Evolutionary conservation across 371 early-diverging fungal genomes (phyloP), one percentile per base, ranked within the genome.

Genomic region (Mortierella sp.): DNA sequence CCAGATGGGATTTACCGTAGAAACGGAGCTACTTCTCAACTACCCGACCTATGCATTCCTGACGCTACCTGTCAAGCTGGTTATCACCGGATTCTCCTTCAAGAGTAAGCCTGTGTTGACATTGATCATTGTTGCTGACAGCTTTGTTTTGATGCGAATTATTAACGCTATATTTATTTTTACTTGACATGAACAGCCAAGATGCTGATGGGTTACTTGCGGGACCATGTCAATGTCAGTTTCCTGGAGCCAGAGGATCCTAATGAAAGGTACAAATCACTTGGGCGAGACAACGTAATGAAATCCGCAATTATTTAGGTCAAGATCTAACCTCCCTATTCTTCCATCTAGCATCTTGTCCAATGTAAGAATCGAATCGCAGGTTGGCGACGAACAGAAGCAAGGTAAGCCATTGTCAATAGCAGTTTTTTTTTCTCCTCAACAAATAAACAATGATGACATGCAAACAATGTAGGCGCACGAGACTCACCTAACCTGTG

Each of bases 21-120:
- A 92, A 64, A 97, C 97, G 0, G 96, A 96, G 84, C 86, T 98
- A 73, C 92, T 96, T 55, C 94, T 98, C 86, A 97, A 98, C 86
- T 97, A 98, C 78, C 98, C 98, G 5, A 96, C 97, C 13, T 92
- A 96, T 78, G 94, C 93, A 75, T 98, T 98, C 84, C 94, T 97
- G 92, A 93, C 96, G 6, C 88, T 98, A 28, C 98, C 98, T 0
- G 94, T 98, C 53, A 91, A 95, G 13, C 84, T 98, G 55, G 92
- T 93, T 21, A 92, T 98, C 43, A 95, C 95, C 0, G 94, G 96
- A 11, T 93, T 98, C 44, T 92, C 94, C 72, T 96, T 98, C 86
- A 92, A 93, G 74, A 93, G 94, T 93, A 82, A 76, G 79, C 11
- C 40, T 3, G n/a, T 11, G 19, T 24, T 50, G n/a, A 64, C 46